These are phyloP conservation scores for Crithidia bombi DNA, from an alignment of 208 protist species.

Conservation along the genomic window DNA sequence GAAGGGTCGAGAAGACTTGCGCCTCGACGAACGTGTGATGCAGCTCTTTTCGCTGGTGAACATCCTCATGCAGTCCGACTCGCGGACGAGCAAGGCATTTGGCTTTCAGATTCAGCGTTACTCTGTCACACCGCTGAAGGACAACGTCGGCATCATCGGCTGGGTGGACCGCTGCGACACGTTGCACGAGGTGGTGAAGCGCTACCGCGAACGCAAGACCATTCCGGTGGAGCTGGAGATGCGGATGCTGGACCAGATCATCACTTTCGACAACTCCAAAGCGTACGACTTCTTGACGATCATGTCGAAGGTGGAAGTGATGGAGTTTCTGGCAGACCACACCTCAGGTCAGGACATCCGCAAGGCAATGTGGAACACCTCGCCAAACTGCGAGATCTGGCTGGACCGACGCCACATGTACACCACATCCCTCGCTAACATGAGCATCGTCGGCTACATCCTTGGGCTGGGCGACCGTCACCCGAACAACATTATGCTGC, in stretches of 20 bases:
- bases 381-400: conserved; percentile 97
- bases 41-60: conserved; percentile 99
- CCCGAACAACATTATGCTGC: conserved; percentile 99
- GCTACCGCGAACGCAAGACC: conserved; percentile 60
- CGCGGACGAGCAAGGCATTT: conserved; percentile 84
- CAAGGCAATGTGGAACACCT: conserved; percentile 96
- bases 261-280: conserved; percentile 78
- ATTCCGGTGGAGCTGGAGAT: conserved; percentile 83
- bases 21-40: conserved; percentile 99
- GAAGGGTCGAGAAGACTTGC: conserved; percentile 98
- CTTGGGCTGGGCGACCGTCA: conserved; percentile 99
- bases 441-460: conserved; percentile 99
- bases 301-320: conserved; percentile 93
- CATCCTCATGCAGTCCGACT: conserved; percentile 94
- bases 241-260: conserved; percentile 85
- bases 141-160: conserved; percentile 98
- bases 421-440: conserved; percentile 98
- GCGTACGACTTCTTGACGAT: conserved; percentile 86
- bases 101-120: conserved; percentile 94
- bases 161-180: conserved; percentile 99
- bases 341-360: conserved; percentile 97
- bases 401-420: conserved; percentile 98
- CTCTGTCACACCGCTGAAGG: conserved; percentile 98
- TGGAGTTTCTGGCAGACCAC: conserved; percentile 95
- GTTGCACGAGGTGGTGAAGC: conserved; percentile 84